Base-by-base conservation (phyloP, 495 filamentous ascomycete genomes). In the Clohesyomyces aquaticus region DNA sequence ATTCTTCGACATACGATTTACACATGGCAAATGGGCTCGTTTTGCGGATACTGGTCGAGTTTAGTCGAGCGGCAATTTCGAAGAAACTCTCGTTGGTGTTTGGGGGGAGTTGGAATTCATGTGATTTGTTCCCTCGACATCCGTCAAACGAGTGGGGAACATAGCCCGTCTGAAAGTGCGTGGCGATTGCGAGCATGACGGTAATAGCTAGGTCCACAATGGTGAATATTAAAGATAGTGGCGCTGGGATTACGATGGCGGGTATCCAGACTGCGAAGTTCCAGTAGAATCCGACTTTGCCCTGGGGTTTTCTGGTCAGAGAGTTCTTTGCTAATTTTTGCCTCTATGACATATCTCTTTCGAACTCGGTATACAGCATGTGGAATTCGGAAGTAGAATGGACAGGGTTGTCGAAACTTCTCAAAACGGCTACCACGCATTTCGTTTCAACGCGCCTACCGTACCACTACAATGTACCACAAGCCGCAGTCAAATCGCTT, bases 41-140 rank as follows among this genome's bases (percentile, higher is more conserved):
- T 19, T 22, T 28, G n/a, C n/a, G n/a, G n/a, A n/a, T n/a, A n/a
- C n/a, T n/a, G 8, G 62, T 62, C 6, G 67, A 35, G 29, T 69
- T 66, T 2, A 69, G 57, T 23, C 57, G 27, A 4, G 59, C 67
- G 4, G 62, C 35, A 4, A 55, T 51, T 14, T 58, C 55, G 38
- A 69, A 69, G 57, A 69, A 69, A 57, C 61, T 65, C 45, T 64
- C 59, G 32, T 55, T 61, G 10, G 61, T 50, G 0, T 61, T 61
- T 9, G 51, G 19, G 0, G 67, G 62, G 0, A 52, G 53, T 35
- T 62, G 57, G 49, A 55, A 69, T 12, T 60, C 21, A 28, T 69
- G 59, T 2, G 62, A 56, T 1, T 42, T 50, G 3, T 27, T 16
- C 4, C 47, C 21, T 11, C 32, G 26, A 38, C 67, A 69, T 0